phyloP scores from a whole-genome alignment of 1,284 basidiomycete genomes.

The Exobasidium cylindrosporum region DNA sequence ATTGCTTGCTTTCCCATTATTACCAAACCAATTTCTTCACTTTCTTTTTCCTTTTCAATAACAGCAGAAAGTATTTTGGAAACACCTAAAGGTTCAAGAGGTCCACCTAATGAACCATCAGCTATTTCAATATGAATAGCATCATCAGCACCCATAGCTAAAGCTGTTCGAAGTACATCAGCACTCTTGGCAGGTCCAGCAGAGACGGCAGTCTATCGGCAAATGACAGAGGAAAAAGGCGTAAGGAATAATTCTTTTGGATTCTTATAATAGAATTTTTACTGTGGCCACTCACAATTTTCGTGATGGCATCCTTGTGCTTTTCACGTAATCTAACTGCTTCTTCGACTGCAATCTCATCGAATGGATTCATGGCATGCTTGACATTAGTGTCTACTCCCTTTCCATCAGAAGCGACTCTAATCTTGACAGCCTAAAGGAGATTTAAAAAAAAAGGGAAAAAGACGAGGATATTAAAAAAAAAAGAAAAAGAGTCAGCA shows the following conservation, averaged over 20 bases:
- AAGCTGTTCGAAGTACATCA: slow-evolving; percentile 89
- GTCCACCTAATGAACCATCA: slow-evolving; percentile 61
- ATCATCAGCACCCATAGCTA: slow-evolving; percentile 95
- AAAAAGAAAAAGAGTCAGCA: too few relatives aligned
- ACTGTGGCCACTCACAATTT: slow-evolving; percentile 36
- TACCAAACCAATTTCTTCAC: slow-evolving; percentile 71
- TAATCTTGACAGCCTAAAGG: slow-evolving; percentile 53
- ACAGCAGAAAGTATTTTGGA: slow-evolving; percentile 77
- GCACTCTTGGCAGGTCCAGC: slow-evolving; percentile 85
- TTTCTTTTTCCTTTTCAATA: slow-evolving; percentile 68
- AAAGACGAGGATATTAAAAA: too few relatives aligned
- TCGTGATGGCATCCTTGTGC: slow-evolving; percentile 60
- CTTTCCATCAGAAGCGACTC: slow-evolving; percentile 53
- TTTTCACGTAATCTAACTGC: slow-evolving; percentile 87
- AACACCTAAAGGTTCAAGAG: slow-evolving; percentile 80
- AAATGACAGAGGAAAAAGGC: too few relatives aligned
- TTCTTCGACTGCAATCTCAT: slow-evolving; percentile 80
- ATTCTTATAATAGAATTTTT: too few relatives aligned
- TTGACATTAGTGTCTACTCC: slow-evolving; percentile 54
- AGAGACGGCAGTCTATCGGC: slow-evolving; percentile 67
- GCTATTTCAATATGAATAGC: slow-evolving; percentile 85
- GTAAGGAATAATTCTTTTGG: too few relatives aligned
- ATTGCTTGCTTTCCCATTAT: slow-evolving; percentile 99
- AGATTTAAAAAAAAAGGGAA: too few relatives aligned
- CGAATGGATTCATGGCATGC: slow-evolving; percentile 59